phyloP scores from a whole-genome alignment of 2,329 filamentous ascomycete genomes.

The Diaporthe citriasiana region DNA sequence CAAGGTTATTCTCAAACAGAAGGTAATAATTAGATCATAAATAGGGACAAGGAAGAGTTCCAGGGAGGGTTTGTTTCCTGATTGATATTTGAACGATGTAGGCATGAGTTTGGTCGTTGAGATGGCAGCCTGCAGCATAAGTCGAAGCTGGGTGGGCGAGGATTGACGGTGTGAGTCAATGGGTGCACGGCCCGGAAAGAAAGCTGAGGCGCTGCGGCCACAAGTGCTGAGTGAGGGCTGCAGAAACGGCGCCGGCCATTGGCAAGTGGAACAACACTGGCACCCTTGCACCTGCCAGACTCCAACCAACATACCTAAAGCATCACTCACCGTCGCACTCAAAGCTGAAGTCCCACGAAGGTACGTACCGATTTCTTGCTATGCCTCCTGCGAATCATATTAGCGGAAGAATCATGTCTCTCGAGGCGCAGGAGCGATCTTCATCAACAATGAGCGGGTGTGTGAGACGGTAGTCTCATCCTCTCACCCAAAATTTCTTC shows the following conservation, averaged over 20 bases:
- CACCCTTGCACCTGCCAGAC: conserved; percentile 10
- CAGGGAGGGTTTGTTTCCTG: neutral
- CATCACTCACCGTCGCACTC: neutral
- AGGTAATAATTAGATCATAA: neutral
- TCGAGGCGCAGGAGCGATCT: neutral
- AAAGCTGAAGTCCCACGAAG: neutral
- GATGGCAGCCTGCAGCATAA: neutral
- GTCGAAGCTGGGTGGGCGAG: neutral
- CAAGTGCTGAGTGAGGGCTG: neutral
- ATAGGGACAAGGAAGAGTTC: neutral
- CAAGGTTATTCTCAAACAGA: neutral
- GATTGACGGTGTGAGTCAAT: neutral
- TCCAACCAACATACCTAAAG: neutral
- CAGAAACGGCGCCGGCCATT: neutral
- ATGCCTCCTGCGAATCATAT: neutral
- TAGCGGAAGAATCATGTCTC: neutral
- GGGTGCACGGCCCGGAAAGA: conserved; percentile 1
- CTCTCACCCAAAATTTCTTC: conserved; percentile 22
- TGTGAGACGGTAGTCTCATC: neutral
- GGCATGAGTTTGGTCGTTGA: neutral
- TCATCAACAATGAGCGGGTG: neutral
- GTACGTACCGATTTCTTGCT: conserved; percentile 13
- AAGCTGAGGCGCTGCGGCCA: neutral
- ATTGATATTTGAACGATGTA: neutral
- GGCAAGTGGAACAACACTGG: neutral